These are phyloP conservation scores for Plasmodium fragile DNA, from an alignment of 169 alveolate genomes.

Conservation along the genomic window DNA sequence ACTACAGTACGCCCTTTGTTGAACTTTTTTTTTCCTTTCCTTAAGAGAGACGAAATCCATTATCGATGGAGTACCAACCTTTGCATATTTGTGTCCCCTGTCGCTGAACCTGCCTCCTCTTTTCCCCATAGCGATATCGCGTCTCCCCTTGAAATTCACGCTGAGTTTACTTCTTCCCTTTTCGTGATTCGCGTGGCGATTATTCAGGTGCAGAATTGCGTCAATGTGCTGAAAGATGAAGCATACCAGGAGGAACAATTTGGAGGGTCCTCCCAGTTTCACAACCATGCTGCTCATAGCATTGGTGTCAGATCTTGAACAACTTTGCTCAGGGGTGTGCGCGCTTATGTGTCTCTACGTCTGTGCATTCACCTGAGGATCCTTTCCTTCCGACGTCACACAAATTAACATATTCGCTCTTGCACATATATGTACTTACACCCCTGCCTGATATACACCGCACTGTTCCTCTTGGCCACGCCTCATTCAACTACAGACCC, in stretches of 20 bases:
- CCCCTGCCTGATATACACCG: background rate
- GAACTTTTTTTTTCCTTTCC: background rate
- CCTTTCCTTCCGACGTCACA: background rate
- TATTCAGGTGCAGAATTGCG: background rate
- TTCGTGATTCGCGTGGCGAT: background rate
- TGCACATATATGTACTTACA: background rate
- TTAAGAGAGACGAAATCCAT: background rate
- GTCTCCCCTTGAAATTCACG: background rate
- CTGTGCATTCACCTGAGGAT: background rate
- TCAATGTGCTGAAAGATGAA: constrained; percentile 13
- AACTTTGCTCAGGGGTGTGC: background rate
- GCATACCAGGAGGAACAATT: constrained; percentile 28
- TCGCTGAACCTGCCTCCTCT: background rate
- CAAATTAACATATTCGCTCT: background rate
- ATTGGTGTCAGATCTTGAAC: background rate
- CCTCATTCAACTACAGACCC: background rate
- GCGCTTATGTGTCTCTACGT: background rate
- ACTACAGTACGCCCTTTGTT: background rate
- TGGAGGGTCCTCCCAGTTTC: background rate
- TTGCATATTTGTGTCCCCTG: background rate
- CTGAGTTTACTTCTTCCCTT: background rate
- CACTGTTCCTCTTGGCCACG: background rate
- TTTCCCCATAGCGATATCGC: background rate
- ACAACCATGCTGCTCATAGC: background rate
- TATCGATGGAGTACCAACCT: background rate